These are phyloP conservation scores for Backusella tuberculispora DNA, from an alignment of 192 early-diverging fungal species.

Conservation along the genomic window DNA sequence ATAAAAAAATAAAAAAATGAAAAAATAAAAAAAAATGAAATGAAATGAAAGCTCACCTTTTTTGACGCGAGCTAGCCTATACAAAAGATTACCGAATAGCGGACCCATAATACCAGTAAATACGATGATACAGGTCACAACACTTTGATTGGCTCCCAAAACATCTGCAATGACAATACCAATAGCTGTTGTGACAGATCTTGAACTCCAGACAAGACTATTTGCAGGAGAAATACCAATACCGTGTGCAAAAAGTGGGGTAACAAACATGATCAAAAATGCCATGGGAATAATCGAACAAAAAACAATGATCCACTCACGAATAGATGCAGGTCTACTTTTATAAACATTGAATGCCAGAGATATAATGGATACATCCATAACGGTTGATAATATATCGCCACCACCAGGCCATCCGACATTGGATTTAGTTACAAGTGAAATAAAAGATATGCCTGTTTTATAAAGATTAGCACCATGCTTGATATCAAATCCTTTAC, in stretches of 20 bases:
- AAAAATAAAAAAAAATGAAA: not conserved
- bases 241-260: slow-evolving; percentile 25
- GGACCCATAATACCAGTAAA: slow-evolving; percentile 32
- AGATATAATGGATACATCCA: slow-evolving; percentile 31
- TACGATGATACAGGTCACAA: slow-evolving; percentile 29
- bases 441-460: slow-evolving; percentile 15
- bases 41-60: not conserved
- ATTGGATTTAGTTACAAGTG: not conserved
- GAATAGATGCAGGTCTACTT: slow-evolving; percentile 12
- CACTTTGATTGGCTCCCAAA: slow-evolving; percentile 20
- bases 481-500: slow-evolving; percentile 2
- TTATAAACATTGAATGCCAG: slow-evolving; percentile 26
- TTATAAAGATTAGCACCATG: slow-evolving; percentile 16
- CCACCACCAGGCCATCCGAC: slow-evolving; percentile 36
- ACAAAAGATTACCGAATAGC: not conserved
- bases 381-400: slow-evolving; percentile 25
- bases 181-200: slow-evolving; percentile 36
- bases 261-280: slow-evolving; percentile 25
- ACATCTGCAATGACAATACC: slow-evolving; percentile 29
- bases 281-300: slow-evolving; percentile 15
- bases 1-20: not conserved
- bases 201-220: slow-evolving; percentile 17
- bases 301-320: slow-evolving; percentile 17
- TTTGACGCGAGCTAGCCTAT: slow-evolving; percentile 14
- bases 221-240: slow-evolving; percentile 8